Base-by-base conservation (phyloP, 139 green algal genomes). In the Tetradesmus obliquus region DNA sequence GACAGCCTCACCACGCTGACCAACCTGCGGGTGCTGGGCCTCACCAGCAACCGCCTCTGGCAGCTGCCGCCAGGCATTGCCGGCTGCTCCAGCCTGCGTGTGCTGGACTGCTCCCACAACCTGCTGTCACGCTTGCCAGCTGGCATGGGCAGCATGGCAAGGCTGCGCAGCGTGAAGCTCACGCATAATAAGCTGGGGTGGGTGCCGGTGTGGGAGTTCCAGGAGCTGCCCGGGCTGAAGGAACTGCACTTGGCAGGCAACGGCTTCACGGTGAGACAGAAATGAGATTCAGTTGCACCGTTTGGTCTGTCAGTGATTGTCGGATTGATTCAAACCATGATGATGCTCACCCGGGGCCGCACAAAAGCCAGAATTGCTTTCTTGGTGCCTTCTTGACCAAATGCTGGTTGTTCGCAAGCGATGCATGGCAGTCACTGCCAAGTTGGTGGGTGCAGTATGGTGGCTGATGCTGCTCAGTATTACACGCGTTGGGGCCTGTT, bases 61-160 rank as follows among this genome's bases (percentile, higher is more conserved):
- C 81, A 88, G 66, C 20, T 92, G 82, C 81, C 88, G 4, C 19
- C 55, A 17, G 88, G 88, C 55, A 24, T 91, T 3, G 55, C 76
- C 12, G 60, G 32, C 15, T 92, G 88, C 60, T 69, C 51, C 45
- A 54, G 69, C 0, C 90, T 96, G 80, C 80, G 93, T 2, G 86
- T 96, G 87, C 91, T 96, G 88, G 94, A 96, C 58, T 84, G 93
- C 22, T 91, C 79, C 32, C 74, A 91, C 90, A 95, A 95, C 88
- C 17, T 82, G 51, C 71, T 95, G 60, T 72, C 7, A 2, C 32
- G 58, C 32, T 66, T 92, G 81, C 82, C 89, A 58, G 17, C 6
- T 53, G 66, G 82, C 45, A 15, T 92, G 82, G 66, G 22, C 1
- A 58, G 88, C 22, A 81, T 92, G 32, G 24, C 22, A 10, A 72